Conservation (phyloP, 352 stramenopile species). For the Thalassiosira livingstoniorum region DNA sequence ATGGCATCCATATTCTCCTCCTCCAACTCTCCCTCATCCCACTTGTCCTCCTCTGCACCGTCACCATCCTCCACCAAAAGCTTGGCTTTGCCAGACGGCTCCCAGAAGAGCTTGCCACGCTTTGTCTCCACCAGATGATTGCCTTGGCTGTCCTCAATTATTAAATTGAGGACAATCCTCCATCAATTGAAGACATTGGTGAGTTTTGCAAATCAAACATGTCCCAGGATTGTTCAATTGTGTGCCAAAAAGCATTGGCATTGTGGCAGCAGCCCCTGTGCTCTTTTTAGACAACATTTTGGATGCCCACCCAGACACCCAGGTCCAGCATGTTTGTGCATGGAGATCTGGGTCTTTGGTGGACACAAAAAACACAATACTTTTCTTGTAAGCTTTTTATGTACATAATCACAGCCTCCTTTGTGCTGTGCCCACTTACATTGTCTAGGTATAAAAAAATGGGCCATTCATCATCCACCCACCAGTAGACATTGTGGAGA, state of each 20-base stretch:
- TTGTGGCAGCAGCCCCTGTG: neutral
- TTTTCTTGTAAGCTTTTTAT: conserved; percentile 6
- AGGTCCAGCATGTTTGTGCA: conserved; percentile 57
- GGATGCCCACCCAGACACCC: conserved; percentile 46
- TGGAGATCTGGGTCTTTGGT: conserved; percentile 30
- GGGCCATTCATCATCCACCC: conserved; percentile 10
- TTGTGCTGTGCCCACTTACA: conserved; percentile 42
- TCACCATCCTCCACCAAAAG: no score
- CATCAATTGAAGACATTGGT: no score
- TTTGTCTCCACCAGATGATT: no score
- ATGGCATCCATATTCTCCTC: no score
- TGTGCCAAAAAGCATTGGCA: neutral
- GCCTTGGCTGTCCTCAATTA: no score
- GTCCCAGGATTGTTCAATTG: conserved; percentile 2
- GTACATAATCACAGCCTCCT: conserved; percentile 28
- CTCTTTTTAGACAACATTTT: conserved; percentile 19
- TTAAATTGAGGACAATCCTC: no score
- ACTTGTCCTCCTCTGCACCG: no score
- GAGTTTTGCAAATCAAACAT: no score
- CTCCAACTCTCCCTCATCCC: no score
- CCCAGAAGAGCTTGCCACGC: no score
- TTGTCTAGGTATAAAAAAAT: conserved; percentile 49
- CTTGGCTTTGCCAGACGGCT: no score
- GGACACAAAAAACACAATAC: conserved; percentile 25
- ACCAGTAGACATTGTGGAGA: conserved; percentile 26